phyloP scores from a whole-genome alignment of 208 protist species.

The Crithidia expoeki region DNA sequence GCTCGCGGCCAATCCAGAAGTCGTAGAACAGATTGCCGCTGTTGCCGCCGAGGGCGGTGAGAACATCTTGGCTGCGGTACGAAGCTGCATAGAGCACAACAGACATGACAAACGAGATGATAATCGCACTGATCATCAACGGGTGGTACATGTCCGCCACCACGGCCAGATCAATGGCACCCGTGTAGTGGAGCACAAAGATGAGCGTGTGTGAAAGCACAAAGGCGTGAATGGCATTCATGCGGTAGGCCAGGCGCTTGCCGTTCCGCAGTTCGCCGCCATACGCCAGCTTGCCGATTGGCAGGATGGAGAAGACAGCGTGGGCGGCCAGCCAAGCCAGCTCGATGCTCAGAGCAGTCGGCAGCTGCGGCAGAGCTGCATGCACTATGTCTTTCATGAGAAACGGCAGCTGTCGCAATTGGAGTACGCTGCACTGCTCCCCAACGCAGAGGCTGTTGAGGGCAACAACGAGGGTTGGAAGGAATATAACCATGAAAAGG shows the following conservation, averaged over 20 bases:
- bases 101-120: constrained; percentile 76
- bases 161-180: constrained; percentile 44
- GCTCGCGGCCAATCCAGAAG: constrained; percentile 95
- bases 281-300: constrained; percentile 66
- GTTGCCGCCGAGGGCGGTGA: constrained; percentile 83
- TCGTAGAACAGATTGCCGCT: constrained; percentile 92
- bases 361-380: constrained; percentile 44
- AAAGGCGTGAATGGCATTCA: constrained; percentile 86
- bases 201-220: constrained; percentile 58
- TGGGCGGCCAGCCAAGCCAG: constrained; percentile 68
- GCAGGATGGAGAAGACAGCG: constrained; percentile 69
- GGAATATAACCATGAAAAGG: constrained; percentile 52
- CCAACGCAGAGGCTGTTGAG: constrained; percentile 66
- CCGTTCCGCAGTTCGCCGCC: constrained; percentile 71
- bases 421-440: constrained; percentile 36
- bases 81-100: constrained; percentile 67
- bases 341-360: constrained; percentile 59
- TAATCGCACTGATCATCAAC: constrained; percentile 74
- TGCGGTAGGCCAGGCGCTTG: constrained; percentile 69
- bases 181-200: constrained; percentile 46
- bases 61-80: constrained; percentile 60
- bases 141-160: constrained; percentile 67
- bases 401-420: constrained; percentile 22
- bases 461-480: constrained; percentile 60
- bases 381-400: constrained; percentile 23